Base-by-base conservation (phyloP, 140 eudicot genomes). In the Oenanthe javanica region DNA sequence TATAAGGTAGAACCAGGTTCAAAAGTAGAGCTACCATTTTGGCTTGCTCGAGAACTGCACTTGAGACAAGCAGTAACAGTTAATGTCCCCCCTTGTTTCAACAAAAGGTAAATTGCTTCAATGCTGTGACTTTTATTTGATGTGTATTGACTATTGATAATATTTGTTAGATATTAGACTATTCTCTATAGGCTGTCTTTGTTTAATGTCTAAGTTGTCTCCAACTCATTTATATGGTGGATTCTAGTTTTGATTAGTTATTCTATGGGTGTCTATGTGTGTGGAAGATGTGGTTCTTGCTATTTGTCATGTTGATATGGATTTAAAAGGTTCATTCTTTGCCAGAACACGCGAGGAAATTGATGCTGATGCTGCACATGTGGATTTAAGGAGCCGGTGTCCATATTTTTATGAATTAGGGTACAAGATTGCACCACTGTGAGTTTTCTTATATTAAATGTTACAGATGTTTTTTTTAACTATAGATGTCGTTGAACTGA, bases 341-440 rank as follows among this genome's bases (percentile, higher is more conserved):
- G 67, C 82, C 82, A 94, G 95, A 84, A 94, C 97, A 16, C 86
- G 97, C 79, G 93, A 94, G 84, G 98, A 94, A 89, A 92, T 94
- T 81, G 96, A 88, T 72, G 98, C 98, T 45, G 98, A 94, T 83
- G 94, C 96, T 85, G 98, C 94, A n/a, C 96, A 93, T 40, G 98
- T 94, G 82, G 94, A 94, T 86, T 82, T 94, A 80, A 87, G 91
- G 83, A 87, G 83, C 80, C 94, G 93, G 47, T 89, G 91, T 75
- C 86, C 88, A 38, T 91, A 91, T 78, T 93, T 93, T 50, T 93
- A 93, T 79, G 94, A 90, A 78, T 85, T 93, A 80, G 96, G 97
- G 54, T 84, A 87, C 84, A 93, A 93, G 85, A 84, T 93, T 77
- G 92, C 87, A 81, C 82, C 85, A 66, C 61, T 93, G 97, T 93